Percentiles rank a stretch among this genome's conserved stretches.
Evolutionary conservation across 129 eudicot genomes (phyloP).

Genomic region (Chrysanthemum makinoi): DNA sequence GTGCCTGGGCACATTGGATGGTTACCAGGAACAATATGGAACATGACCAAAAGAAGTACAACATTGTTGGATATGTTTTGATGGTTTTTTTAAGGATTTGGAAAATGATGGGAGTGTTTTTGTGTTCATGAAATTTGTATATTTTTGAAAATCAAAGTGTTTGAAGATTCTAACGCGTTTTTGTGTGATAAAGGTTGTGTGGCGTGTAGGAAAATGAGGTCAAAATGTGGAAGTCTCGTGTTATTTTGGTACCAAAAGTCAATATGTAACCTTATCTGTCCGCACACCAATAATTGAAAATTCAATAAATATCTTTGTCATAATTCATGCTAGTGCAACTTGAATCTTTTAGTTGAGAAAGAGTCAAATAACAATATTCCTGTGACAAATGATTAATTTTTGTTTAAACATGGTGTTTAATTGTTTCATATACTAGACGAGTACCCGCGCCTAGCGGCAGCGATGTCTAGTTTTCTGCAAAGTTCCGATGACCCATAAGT

Average conservation of each 20-base stretch:
- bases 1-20: slow-evolving; percentile 33
- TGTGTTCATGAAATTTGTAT: background rate
- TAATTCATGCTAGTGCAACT: no score
- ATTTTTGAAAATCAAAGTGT: background rate
- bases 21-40: background rate
- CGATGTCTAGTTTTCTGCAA: no score
- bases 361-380: no score
- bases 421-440: no score
- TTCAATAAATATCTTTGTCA: background rate
- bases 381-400: no score
- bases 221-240: slow-evolving; percentile 1
- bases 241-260: background rate
- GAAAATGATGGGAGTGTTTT: slow-evolving; percentile 24
- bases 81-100: background rate
- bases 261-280: background rate
- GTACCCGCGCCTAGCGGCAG: no score
- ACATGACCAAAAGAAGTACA: slow-evolving; percentile 1
- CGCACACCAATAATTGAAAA: background rate
- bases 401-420: no score
- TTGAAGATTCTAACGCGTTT: slow-evolving; percentile 28
- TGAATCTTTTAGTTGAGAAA: no score
- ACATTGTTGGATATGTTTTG: background rate
- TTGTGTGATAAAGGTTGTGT: background rate
- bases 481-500: no score
- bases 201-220: slow-evolving; percentile 22